phyloP scores from a whole-genome alignment of 805 yeast genomes.

The Crinitomyces ghanaensis region DNA sequence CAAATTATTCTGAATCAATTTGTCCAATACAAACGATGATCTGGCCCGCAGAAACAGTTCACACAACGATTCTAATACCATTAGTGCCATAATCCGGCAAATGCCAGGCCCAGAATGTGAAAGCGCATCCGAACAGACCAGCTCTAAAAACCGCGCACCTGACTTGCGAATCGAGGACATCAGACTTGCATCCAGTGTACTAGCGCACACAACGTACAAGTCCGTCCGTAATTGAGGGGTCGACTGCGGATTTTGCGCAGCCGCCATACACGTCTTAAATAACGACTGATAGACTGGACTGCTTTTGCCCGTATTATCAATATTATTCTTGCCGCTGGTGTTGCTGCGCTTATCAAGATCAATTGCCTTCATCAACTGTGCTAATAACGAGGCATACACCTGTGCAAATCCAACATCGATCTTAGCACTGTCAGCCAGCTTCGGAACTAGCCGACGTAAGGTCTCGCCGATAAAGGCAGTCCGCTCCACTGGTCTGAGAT shows the following conservation, averaged over 20 bases:
- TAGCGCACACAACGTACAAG: conserved; percentile 56
- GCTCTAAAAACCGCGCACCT: conserved; percentile 51
- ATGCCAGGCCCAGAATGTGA: conserved; percentile 80
- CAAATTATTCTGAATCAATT: conserved; percentile 54
- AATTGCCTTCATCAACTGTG: conserved; percentile 32
- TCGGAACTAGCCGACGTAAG: conserved; percentile 65
- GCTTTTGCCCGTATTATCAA: conserved; percentile 7
- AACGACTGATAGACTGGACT: conserved; percentile 25
- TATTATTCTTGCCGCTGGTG: background rate
- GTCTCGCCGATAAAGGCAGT: conserved; percentile 62
- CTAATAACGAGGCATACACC: conserved; percentile 66
- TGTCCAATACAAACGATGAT: conserved; percentile 46
- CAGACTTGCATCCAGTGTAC: background rate
- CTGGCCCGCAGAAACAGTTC: conserved; percentile 42
- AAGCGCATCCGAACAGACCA: conserved; percentile 68
- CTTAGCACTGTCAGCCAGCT: conserved; percentile 62
- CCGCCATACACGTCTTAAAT: conserved; percentile 62
- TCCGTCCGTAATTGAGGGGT: conserved; percentile 64
- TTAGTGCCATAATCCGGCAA: conserved; percentile 59
- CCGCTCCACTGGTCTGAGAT: conserved; percentile 34
- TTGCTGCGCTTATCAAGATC: background rate
- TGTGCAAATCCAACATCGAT: conserved; percentile 55
- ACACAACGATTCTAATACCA: conserved; percentile 59
- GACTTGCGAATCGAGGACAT: conserved; percentile 42
- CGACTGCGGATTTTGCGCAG: conserved; percentile 60